Evolutionary conservation across 1,284 basidiomycete species (phyloP).

Genomic region (Sporisorium sorghi): DNA sequence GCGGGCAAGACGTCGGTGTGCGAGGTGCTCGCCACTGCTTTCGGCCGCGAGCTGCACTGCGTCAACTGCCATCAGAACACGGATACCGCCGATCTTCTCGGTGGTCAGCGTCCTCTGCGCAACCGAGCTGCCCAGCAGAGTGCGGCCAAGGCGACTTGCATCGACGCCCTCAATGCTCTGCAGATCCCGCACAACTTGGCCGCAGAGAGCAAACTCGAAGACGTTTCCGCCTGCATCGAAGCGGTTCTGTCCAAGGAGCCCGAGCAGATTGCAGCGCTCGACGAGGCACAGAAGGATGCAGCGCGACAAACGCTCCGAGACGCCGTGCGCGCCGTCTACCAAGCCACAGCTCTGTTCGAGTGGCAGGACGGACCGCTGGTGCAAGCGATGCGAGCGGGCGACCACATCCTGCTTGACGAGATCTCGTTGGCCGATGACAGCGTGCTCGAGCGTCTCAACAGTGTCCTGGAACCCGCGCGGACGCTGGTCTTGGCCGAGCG

Average conservation of each 20-base stretch:
- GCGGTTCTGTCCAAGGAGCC: slow-evolving; percentile 24
- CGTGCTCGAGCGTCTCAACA: slow-evolving; percentile 95
- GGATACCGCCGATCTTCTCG: slow-evolving; percentile 97
- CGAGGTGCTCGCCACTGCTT: slow-evolving; percentile 83
- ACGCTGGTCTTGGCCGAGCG: slow-evolving; percentile 93
- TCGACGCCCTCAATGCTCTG: slow-evolving; percentile 47
- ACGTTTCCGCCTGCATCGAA: slow-evolving; percentile 35
- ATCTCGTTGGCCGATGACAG: slow-evolving; percentile 98
- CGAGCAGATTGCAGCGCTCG: slow-evolving; percentile 13
- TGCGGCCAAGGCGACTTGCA: slow-evolving; percentile 65
- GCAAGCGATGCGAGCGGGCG: slow-evolving; percentile 87
- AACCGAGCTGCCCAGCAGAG: slow-evolving; percentile 75
- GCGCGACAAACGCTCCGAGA: slow-evolving; percentile 60
- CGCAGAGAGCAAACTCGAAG: slow-evolving; percentile 38
- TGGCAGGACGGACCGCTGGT: slow-evolving; percentile 97
- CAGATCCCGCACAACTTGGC: slow-evolving; percentile 25
- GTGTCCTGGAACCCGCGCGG: slow-evolving; percentile 90
- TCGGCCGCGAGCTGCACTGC: slow-evolving; percentile 76
- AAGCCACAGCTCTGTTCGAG: slow-evolving; percentile 83
- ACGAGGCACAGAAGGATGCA: slow-evolving; percentile 10
- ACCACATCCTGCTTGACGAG: slow-evolving; percentile 92
- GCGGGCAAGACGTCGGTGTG: slow-evolving; percentile 98
- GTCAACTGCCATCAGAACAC: slow-evolving; percentile 99
- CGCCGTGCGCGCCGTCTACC: slow-evolving; percentile 72
- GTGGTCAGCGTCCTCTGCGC: slow-evolving; percentile 90